Evolutionary conservation across 2,329 filamentous ascomycete species (phyloP), one percentile per base, ranked within the genome.

Genomic region (Aspergillus tubingensis): DNA sequence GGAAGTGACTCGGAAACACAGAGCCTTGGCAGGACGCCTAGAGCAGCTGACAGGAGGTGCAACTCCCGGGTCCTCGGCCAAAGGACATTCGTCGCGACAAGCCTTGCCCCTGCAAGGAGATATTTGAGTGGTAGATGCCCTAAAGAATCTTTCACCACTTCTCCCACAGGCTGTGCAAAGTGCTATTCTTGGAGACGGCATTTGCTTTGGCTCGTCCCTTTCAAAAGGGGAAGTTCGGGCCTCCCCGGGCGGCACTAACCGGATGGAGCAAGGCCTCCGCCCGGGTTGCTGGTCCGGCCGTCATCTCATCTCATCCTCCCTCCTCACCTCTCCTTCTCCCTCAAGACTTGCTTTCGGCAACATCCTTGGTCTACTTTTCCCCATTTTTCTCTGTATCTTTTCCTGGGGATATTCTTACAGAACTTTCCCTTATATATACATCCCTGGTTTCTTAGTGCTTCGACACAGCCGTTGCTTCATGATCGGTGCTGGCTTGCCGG

Each of bases 1-100:
- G 39, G 90, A 93, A 61, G 86, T 96, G 36, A 92, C 96, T 75
- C 91, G 90, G 76, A 91, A 94, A 67, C 94, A 97, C 79, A 87
- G 91, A 47, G 84, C 93, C 11, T 82, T 97, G 70, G 92, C 93
- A 17, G 91, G 92, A 8, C 86, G 91, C 39, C 62, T 79, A 58
- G 77, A 79, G 59, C 76, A 78, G 63, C 66, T 79, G 52, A 79
- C 77, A 5, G 68, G 70, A 39, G 66, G 63, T 55, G 21, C 63
- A 41, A 65, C 61, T 3, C 36, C 59, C 50, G 62, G 62, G 36
- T 52, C 62, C 27, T 61, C 62, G n/a, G 52, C 61, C 25, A 69
- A 68, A 53, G 61, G 61, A 59, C 55, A 19, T 58, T 62, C 32
- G 11, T 36, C 32, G 43, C 67, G 59, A 27, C 60, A 59, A 41